Evolutionary conservation across 805 yeast genomes (phyloP), one percentile per base, ranked within the genome.

Genomic region (Starmera amethionina): DNA sequence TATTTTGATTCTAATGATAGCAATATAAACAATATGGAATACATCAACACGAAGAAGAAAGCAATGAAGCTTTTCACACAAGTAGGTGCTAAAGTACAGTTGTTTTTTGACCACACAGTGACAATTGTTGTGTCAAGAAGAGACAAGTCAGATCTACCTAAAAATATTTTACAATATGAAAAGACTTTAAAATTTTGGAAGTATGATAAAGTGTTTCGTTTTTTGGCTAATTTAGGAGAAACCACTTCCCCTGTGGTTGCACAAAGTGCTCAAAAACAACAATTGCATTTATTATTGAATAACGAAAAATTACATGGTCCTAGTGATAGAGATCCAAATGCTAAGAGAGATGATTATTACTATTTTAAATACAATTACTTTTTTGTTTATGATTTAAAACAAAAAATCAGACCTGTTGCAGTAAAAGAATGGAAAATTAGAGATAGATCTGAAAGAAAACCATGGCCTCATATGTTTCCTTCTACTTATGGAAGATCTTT

Each of bases 241-340:
- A 43, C 35, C 31, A 51, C 41, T 36, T 47, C 25, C 29, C 60
- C 37, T 43, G 58, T 27, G 46, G 59, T 6, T 35, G 43, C 30
- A 25, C 36, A 35, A 11, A 28, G 19, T 18, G 25, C 34, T 19
- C 41, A 28, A 39, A 41, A 35, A 40, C 60, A 65, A 30, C 64
- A 67, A 28, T 61, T 81, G 36, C 72, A 81, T 4, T 75, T 80
- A 37, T 67, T 90, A 46, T 70, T 90, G 50, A 78, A 79, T 46
- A 88, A 86, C 54, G 98, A 93, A 55, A 85, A 85, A 52, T 62
- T 85, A 12, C 79, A 76, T 56, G 97, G 96, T 11, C 83, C 95
- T 1, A 73, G 82, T 31, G 97, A 89, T 58, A 74, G 95, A 48
- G 96, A 89, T 57, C 93, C 94, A 11, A 73, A 70, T 46, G 93